A percentile compares a stretch with the other conserved stretches of the same genome.
phyloP scores from a whole-genome alignment of 768 basidiomycete species.

The Trametes villosa region DNA sequence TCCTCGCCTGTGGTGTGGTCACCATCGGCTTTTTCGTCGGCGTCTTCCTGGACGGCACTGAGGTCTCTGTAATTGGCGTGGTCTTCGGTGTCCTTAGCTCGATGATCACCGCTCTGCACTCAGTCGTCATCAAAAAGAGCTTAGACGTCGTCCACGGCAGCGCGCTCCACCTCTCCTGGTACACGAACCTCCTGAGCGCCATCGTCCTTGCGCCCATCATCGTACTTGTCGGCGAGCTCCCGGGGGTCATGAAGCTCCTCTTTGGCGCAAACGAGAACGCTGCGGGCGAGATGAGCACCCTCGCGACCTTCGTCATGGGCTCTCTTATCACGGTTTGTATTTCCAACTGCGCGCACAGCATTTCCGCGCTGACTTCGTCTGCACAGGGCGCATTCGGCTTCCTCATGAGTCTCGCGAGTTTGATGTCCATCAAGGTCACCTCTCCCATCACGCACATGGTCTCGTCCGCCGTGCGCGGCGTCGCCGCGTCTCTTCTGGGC shows the following conservation, averaged over 20 bases:
- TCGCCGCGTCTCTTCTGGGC: conserved; percentile 85
- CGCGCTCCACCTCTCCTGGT: conserved; percentile 87
- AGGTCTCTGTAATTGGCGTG: conserved; percentile 66
- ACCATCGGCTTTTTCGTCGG: conserved; percentile 93
- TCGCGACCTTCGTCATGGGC: conserved; percentile 76
- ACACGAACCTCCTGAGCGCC: conserved; percentile 85
- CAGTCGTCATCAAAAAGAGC: conserved; percentile 91
- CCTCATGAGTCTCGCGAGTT: conserved; percentile 91
- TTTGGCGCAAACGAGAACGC: conserved; percentile 46
- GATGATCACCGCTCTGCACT: conserved; percentile 86
- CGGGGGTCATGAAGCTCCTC: conserved; percentile 64
- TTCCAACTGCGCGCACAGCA: neutral
- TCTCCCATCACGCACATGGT: conserved; percentile 98
- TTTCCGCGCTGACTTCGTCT: too few species aligned
- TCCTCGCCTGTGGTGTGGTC: conserved; percentile 77
- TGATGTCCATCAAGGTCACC: conserved; percentile 95
- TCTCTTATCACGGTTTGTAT: conserved; percentile 72
- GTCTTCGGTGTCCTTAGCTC: conserved; percentile 84
- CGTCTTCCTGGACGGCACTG: conserved; percentile 75
- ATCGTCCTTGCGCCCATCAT: conserved; percentile 73
- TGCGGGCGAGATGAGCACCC: conserved; percentile 45
- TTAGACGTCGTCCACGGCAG: conserved; percentile 81
- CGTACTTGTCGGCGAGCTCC: conserved; percentile 74
- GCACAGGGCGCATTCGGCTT: conserved; percentile 83
- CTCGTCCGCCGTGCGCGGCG: conserved; percentile 93